These are phyloP conservation scores for Fusarium luffae DNA, from an alignment of 2,329 filamentous ascomycete species.

Conservation along the genomic window DNA sequence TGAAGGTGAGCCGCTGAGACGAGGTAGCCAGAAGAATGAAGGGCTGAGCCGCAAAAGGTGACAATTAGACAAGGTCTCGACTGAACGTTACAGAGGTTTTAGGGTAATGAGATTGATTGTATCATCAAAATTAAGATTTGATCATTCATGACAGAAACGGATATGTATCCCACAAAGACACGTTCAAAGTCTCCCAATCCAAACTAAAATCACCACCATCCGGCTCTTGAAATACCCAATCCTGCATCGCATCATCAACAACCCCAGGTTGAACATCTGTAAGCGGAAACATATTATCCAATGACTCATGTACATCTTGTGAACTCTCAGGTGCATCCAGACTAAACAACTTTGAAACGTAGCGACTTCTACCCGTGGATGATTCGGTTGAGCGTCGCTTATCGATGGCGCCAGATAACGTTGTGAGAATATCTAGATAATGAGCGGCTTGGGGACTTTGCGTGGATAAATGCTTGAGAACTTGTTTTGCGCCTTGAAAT, in stretches of 20 bases:
- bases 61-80: background rate
- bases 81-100: background rate
- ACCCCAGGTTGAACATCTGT: background rate
- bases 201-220: conserved; percentile 35
- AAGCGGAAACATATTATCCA: background rate
- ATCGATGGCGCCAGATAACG: conserved; percentile 57
- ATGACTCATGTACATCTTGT: background rate
- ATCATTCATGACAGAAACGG: conserved; percentile 33
- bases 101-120: background rate
- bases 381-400: conserved; percentile 30
- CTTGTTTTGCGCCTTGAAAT: conserved; percentile 61
- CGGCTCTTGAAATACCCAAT: conserved; percentile 31
- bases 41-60: background rate
- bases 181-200: conserved; percentile 42
- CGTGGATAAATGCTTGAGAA: conserved; percentile 59
- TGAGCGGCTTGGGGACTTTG: conserved; percentile 67
- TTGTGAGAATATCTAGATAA: conserved; percentile 65
- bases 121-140: background rate
- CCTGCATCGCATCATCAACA: conserved; percentile 16
- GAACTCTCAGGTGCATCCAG: background rate
- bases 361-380: conserved; percentile 37
- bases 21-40: background rate
- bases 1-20: too few relatives aligned
- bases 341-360: conserved; percentile 41
- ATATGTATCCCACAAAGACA: conserved; percentile 44